Conservation (phyloP, 768 basidiomycete genomes). For the Naganishia vishniacii region DNA sequence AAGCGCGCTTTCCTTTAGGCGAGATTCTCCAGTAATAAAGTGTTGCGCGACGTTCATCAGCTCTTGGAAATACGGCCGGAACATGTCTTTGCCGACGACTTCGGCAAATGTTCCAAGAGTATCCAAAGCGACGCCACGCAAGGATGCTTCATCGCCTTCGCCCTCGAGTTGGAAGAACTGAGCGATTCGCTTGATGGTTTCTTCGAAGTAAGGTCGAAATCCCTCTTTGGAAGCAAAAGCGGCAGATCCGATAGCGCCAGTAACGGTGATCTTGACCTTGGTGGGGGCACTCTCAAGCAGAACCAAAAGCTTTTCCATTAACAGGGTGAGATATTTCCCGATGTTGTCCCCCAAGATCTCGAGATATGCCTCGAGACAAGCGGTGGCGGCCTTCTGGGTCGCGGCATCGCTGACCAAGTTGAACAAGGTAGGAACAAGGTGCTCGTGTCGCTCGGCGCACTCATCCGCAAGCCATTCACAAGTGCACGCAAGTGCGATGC, state of each 20-base stretch:
- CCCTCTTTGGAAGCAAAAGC: constrained; percentile 88
- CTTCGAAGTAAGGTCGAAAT: constrained; percentile 90
- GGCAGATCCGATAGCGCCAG: constrained; percentile 94
- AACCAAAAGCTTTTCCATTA: constrained; percentile 87
- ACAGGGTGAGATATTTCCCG: constrained; percentile 79
- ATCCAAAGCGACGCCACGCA: constrained; percentile 96
- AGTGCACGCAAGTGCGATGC: constrained; percentile 87
- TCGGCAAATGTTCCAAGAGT: constrained; percentile 98
- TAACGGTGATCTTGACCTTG: constrained; percentile 84
- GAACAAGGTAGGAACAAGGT: constrained; percentile 89
- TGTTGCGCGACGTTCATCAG: constrained; percentile 94
- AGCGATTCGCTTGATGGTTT: constrained; percentile 78
- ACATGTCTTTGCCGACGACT: constrained; percentile 86
- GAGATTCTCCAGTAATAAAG: constrained; percentile 71
- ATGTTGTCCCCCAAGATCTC: constrained; percentile 86
- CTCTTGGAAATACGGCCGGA: constrained; percentile 91
- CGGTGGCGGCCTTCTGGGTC: constrained; percentile 90
- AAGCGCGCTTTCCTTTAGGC: constrained; percentile 91
- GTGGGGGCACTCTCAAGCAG: constrained; percentile 82
- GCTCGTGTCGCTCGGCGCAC: constrained; percentile 68
- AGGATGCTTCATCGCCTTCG: constrained; percentile 86
- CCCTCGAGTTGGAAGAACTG: constrained; percentile 75
- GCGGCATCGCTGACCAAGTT: constrained; percentile 75
- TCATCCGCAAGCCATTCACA: constrained; percentile 98
- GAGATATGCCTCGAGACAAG: constrained; percentile 89